Conservation (phyloP, 2,329 filamentous ascomycete genomes). For the Clarireedia monteithiana region DNA sequence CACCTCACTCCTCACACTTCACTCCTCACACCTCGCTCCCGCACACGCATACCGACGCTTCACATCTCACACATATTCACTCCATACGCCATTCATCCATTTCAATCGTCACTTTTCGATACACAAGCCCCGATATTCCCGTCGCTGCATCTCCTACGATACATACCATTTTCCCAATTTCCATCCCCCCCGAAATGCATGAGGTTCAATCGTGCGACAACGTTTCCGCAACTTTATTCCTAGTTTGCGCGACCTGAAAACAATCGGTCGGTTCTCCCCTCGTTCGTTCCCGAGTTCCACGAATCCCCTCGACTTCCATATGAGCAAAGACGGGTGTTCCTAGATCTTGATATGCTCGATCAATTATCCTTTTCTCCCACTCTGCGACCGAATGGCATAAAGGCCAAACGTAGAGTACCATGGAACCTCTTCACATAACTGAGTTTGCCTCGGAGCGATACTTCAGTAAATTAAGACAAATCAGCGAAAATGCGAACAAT, state of each 20-base stretch:
- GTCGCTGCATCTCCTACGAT: too few relatives aligned
- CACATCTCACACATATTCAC: too few relatives aligned
- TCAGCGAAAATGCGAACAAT: conserved; percentile 36
- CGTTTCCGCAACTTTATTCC: conserved; percentile 11
- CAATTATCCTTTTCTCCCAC: conserved; percentile 14
- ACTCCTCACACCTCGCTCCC: too few relatives aligned
- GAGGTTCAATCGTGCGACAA: conserved; percentile 22
- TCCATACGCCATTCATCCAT: too few relatives aligned
- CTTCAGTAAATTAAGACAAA: conserved; percentile 53
- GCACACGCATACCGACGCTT: too few relatives aligned
- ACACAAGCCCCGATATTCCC: too few relatives aligned
- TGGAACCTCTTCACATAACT: conserved; percentile 56
- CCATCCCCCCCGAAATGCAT: conserved; percentile 20
- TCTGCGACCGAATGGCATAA: conserved; percentile 27
- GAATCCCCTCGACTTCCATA: neutral
- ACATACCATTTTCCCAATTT: too few relatives aligned
- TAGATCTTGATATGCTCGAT: conserved; percentile 25
- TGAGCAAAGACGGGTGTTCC: conserved; percentile 14
- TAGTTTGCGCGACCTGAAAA: conserved; percentile 16
- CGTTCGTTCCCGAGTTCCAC: neutral
- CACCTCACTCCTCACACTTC: too few relatives aligned
- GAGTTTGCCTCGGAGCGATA: conserved; percentile 61
- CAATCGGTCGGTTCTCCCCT: conserved; percentile 9
- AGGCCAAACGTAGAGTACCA: conserved; percentile 30
- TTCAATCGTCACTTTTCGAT: too few relatives aligned